These are phyloP conservation scores for Eimeria mitis DNA, from an alignment of 169 alveolate species.

Conservation along the genomic window DNA sequence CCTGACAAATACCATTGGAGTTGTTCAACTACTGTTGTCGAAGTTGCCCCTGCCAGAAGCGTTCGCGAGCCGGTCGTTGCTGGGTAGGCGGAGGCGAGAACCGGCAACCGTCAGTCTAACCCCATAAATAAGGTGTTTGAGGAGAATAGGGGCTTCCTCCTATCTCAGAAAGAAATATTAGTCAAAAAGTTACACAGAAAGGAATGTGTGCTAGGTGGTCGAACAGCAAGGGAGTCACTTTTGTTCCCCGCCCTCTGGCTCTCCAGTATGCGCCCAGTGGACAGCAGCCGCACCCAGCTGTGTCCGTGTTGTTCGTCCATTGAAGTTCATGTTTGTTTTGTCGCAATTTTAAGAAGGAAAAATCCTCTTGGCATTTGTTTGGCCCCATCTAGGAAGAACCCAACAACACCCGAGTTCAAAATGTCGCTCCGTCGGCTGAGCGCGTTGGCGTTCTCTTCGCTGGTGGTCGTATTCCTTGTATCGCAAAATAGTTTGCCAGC, in stretches of 20 bases:
- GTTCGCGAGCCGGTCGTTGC: background rate
- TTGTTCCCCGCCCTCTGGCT: slow-evolving; percentile 2
- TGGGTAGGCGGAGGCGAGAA: background rate
- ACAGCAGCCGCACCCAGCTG: background rate
- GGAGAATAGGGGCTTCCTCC: background rate
- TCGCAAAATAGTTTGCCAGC: background rate
- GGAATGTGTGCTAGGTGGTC: background rate
- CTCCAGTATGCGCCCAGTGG: slow-evolving; percentile 11
- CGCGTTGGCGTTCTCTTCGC: background rate
- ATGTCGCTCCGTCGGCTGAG: background rate
- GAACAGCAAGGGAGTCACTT: slow-evolving; percentile 9
- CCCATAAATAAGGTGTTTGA: background rate
- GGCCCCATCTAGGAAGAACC: background rate
- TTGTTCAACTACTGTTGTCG: background rate
- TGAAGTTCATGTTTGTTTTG: background rate
- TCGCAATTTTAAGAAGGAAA: background rate
- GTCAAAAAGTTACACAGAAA: background rate
- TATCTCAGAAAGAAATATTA: background rate
- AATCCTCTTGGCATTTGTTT: background rate
- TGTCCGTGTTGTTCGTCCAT: background rate
- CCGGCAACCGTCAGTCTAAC: background rate
- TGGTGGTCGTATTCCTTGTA: background rate
- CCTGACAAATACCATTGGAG: background rate
- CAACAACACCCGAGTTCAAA: background rate
- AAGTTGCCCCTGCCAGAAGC: background rate